Conservation (phyloP, 2,329 filamentous ascomycete species). For the Saccharata proteae region DNA sequence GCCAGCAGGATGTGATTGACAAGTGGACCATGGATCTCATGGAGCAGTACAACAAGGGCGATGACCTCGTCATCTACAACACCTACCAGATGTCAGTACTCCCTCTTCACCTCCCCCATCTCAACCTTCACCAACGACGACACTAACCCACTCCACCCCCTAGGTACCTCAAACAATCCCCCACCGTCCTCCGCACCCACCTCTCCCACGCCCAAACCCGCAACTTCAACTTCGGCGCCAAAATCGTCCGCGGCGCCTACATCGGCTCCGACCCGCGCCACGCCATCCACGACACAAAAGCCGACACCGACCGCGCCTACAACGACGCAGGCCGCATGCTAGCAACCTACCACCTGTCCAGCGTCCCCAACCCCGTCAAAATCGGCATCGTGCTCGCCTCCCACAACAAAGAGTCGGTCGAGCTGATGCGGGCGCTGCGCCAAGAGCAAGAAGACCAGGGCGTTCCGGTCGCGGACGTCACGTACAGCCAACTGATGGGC, state of each 20-base stretch:
- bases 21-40: slow-evolving; percentile 41
- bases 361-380: slow-evolving; percentile 20
- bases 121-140: background rate
- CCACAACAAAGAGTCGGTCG: slow-evolving; percentile 67
- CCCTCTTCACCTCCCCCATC: background rate
- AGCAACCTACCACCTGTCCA: slow-evolving; percentile 40
- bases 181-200: slow-evolving; percentile 30
- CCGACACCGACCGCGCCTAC: slow-evolving; percentile 50
- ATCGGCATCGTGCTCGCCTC: slow-evolving; percentile 61
- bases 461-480: slow-evolving; percentile 36
- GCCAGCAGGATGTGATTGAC: slow-evolving; percentile 40
- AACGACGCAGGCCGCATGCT: slow-evolving; percentile 51
- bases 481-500: slow-evolving; percentile 74
- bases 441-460: slow-evolving; percentile 21
- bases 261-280: slow-evolving; percentile 37
- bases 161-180: slow-evolving; percentile 40
- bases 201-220: slow-evolving; percentile 34
- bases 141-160: background rate
- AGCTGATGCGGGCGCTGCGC: slow-evolving; percentile 37
- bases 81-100: slow-evolving; percentile 38
- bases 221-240: slow-evolving; percentile 42
- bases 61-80: slow-evolving; percentile 53
- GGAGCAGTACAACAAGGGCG: slow-evolving; percentile 37
- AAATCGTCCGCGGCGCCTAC: slow-evolving; percentile 47
- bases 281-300: slow-evolving; percentile 42